Evolutionary conservation across 106 monocot genomes (phyloP).

Genomic region (Platanthera guangdongensis): DNA sequence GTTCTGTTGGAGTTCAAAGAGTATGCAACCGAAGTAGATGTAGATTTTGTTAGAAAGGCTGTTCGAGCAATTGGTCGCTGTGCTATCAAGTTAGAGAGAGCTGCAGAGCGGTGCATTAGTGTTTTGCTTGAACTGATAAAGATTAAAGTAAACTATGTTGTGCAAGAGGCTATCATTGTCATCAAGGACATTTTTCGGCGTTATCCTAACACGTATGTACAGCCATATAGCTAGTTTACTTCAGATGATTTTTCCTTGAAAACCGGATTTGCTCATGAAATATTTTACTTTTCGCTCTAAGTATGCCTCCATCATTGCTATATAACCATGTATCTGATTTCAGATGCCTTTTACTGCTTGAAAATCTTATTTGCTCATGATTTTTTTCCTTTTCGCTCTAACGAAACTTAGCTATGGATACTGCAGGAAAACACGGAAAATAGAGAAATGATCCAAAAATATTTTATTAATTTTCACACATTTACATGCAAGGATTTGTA

Average conservation of each 20-base stretch:
- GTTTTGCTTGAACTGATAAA: constrained; percentile 99
- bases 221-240: not conserved
- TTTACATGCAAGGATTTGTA: too few species aligned
- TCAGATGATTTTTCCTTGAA: not conserved
- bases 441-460: too few species aligned
- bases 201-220: constrained; percentile 94
- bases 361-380: too few species aligned
- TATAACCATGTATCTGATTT: too few species aligned
- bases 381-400: too few species aligned
- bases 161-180: constrained; percentile 98
- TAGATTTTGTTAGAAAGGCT: constrained; percentile 98
- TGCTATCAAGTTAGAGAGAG: constrained; percentile 97
- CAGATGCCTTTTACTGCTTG: too few species aligned
- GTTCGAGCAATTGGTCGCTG: constrained; percentile 99
- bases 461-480: too few species aligned
- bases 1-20: constrained; percentile 99
- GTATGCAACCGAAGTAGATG: constrained; percentile 99
- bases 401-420: too few species aligned
- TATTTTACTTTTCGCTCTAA: not conserved
- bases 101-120: constrained; percentile 96
- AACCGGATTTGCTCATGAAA: not conserved
- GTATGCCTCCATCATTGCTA: not conserved
- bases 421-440: too few species aligned
- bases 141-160: constrained; percentile 98
- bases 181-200: constrained; percentile 99